Percentiles rank a stretch among this genome's conserved stretches.
These are phyloP conservation scores for Henckelia pumila DNA, from an alignment of 257 asterid genomes.

Conservation along the genomic window DNA sequence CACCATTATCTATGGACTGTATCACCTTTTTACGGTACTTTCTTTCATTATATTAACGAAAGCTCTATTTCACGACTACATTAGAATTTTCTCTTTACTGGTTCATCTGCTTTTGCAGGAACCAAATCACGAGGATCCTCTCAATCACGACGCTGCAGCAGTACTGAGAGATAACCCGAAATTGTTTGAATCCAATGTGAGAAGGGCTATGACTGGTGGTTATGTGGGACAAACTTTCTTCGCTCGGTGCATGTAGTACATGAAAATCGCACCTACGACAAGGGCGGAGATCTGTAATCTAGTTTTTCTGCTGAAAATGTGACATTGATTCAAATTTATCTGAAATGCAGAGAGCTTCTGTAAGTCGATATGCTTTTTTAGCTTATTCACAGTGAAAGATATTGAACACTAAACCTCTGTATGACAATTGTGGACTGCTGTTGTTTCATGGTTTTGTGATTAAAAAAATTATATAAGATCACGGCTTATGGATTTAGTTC, in stretches of 20 bases:
- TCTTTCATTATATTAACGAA: not conserved
- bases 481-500: no score
- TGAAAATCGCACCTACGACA: constrained; percentile 6
- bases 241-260: constrained; percentile 28
- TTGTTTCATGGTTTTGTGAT: not conserved
- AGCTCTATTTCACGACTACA: not conserved
- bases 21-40: constrained; percentile 89
- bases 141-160: constrained; percentile 88
- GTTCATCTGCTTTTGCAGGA: constrained; percentile 46
- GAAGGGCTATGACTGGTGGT: constrained; percentile 50
- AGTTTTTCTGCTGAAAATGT: constrained; percentile 7
- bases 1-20: constrained; percentile 82
- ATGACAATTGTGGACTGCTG: not conserved
- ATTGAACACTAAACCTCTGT: not conserved
- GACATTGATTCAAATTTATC: not conserved
- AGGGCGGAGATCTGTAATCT: not conserved
- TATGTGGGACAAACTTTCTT: constrained; percentile 34
- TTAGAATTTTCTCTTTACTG: constrained; percentile 31
- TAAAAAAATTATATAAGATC: no score
- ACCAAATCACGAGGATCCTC: constrained; percentile 98
- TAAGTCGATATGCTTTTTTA: not conserved
- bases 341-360: not conserved
- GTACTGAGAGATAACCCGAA: constrained; percentile 53
- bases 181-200: constrained; percentile 41
- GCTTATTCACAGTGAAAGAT: not conserved